Evolutionary conservation across 495 filamentous ascomycete genomes (phyloP).

Genomic region (Xeromyces bisporus): DNA sequence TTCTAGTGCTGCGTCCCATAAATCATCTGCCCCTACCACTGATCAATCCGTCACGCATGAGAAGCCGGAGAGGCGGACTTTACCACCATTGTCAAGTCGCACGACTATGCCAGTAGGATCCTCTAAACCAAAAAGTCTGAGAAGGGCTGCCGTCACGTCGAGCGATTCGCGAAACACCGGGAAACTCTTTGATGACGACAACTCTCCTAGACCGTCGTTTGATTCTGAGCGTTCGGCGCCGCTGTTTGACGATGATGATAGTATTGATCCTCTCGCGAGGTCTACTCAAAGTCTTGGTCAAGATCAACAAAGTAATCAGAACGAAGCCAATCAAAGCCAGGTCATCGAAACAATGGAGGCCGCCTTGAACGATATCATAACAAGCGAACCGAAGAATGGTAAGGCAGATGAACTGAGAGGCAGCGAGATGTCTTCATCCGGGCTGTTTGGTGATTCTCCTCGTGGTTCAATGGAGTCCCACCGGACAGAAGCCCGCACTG

Average conservation of each 20-base stretch:
- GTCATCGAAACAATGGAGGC: slow-evolving; percentile 87
- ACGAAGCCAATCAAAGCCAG: slow-evolving; percentile 26
- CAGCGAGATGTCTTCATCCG: slow-evolving; percentile 31
- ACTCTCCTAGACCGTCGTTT: slow-evolving; percentile 36
- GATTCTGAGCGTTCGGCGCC: slow-evolving; percentile 37
- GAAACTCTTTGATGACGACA: slow-evolving; percentile 29
- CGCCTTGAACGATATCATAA: slow-evolving; percentile 89
- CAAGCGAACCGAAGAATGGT: slow-evolving; percentile 49
- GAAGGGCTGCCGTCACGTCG: slow-evolving; percentile 40
- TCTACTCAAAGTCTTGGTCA: slow-evolving; percentile 41
- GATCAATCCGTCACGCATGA: slow-evolving; percentile 14
- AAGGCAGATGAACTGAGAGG: slow-evolving; percentile 44
- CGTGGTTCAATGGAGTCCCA: slow-evolving; percentile 40
- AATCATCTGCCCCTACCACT: slow-evolving; percentile 8
- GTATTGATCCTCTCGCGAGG: slow-evolving; percentile 42
- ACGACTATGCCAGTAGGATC: slow-evolving; percentile 22
- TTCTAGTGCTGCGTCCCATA: slow-evolving; percentile 25
- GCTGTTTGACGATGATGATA: slow-evolving; percentile 50
- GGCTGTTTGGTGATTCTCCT: slow-evolving; percentile 28
- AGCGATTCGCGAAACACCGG: slow-evolving; percentile 33
- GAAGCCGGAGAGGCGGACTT: slow-evolving; percentile 19
- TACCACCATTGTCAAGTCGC: slow-evolving; percentile 26
- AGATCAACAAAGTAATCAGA: slow-evolving; percentile 33
- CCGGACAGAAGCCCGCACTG: slow-evolving; percentile 19
- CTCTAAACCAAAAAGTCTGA: slow-evolving; percentile 29